Evolutionary conservation across 352 stramenopile genomes (phyloP), one percentile per base, ranked within the genome.

Genomic region (Phytophthora melonis): DNA sequence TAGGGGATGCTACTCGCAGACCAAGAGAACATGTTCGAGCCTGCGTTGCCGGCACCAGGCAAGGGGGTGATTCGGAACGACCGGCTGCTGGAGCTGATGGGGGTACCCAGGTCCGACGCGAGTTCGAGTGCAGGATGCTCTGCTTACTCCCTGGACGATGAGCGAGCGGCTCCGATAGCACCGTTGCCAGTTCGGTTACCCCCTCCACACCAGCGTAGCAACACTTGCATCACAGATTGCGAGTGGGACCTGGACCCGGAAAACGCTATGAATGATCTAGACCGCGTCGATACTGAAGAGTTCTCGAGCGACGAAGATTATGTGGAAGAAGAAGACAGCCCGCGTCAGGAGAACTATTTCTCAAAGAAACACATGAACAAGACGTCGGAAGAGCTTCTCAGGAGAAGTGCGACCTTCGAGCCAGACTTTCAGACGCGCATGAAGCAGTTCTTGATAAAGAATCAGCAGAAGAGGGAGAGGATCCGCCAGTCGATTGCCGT

Each of bases 401-500:
- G 74, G 11, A 69, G 73, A 54, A 92, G 84, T 50, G 45, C 68
- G 18, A 83, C 79, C 45, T 90, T 89, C 47, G 82, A 92, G 50
- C 76, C 83, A 0, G 74, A 92, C 47, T 93, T 94, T 47, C 87
- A 93, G 36, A 72, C 68, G 13, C 83, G 87, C 8, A 84, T 94
- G 80, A 80, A 77, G 21, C 68, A 83, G 25, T 90, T 87, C 32
- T 65, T 87, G 34, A 63, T 78, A 18, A 89, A 86, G 52, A 84
- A 74, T 25, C 65, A 81, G 21, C 69, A 78, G 36, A 89, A 83
- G 43, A 88, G 76, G 54, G 77, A 89, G 39, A 77, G 77, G 47
- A 78, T 92, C 55, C 82, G 77, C 14, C 70, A 84, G 6, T 74
- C 78, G 30, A 41, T 88, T 14, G 68, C 66, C 13, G 63, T 82